phyloP scores from a whole-genome alignment of 2,329 filamentous ascomycete genomes.

The Epicoccum sorghinum region DNA sequence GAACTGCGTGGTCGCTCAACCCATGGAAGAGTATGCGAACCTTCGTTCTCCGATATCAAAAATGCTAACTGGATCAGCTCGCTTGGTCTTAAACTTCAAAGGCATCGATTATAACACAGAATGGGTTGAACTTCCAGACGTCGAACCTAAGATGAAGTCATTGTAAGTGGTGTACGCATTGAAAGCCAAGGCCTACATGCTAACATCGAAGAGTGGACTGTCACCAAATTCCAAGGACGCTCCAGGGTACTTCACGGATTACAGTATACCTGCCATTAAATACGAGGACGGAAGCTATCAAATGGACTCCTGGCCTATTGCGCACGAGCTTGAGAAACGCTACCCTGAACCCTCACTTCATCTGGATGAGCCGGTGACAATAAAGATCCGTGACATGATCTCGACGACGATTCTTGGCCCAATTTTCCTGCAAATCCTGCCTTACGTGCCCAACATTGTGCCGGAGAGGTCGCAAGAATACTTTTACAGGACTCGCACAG shows the following conservation, averaged over 20 bases:
- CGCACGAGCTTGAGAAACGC: constrained; percentile 61
- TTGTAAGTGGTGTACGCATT: constrained; percentile 51
- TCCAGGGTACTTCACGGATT: constrained; percentile 47
- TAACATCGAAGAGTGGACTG: constrained; percentile 43
- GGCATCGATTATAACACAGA: constrained; percentile 69
- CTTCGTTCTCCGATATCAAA: no score
- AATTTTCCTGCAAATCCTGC: constrained; percentile 40
- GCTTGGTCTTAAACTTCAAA: constrained; percentile 72
- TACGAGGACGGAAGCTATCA: constrained; percentile 64
- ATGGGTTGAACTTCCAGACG: constrained; percentile 73
- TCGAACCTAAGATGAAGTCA: constrained; percentile 61
- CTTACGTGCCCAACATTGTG: constrained; percentile 61
- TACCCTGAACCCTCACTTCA: constrained; percentile 65
- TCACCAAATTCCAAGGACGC: constrained; percentile 52
- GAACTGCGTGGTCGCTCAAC: constrained; percentile 68
- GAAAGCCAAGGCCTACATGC: background rate
- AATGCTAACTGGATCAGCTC: constrained; percentile 54
- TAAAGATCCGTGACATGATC: constrained; percentile 54
- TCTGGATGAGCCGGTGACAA: constrained; percentile 60
- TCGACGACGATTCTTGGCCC: constrained; percentile 24
- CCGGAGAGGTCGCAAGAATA: constrained; percentile 59
- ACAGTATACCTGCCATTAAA: constrained; percentile 63
- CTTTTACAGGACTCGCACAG: constrained; percentile 61
- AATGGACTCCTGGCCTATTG: constrained; percentile 70
- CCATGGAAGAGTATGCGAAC: constrained; percentile 69